Base-by-base conservation (phyloP, 495 filamentous ascomycete species). In the Xylaria acuta region DNA sequence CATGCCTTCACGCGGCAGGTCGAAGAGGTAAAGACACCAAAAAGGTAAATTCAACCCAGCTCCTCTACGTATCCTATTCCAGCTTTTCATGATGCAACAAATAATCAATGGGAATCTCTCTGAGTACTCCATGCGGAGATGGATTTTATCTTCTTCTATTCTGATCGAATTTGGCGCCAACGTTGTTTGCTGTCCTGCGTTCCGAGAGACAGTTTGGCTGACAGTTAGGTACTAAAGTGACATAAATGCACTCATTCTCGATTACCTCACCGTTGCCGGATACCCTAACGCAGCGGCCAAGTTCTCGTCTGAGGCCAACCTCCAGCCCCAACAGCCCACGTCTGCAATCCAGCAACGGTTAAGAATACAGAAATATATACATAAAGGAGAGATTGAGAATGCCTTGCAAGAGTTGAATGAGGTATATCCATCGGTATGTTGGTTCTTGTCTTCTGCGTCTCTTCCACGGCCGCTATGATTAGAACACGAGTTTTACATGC, bases 41-140 rank as follows among this genome's bases (percentile, higher is more conserved):
- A 98, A 83, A 92, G 90, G 96, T 98, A 91, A 85, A 93, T 86
- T 53, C 32, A 54, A 51, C 41, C 72, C 75, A 75, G 80, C 65
- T 30, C n/a, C 32, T 25, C 58, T 59, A 64, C 30, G 34, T 38
- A 22, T 51, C 74, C 69, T 75, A 22, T 27, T 20, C 20, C 6
- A 16, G 73, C 75, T 73, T 82, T 73, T 80, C 63, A 95, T 96
- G 94, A 98, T 98, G 96, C 64, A 88, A 87, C 79, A 81, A 84
- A 85, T 86, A 85, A 90, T 95, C 95, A 95, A 95, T 98, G 96
- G 96, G 97, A 99, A 99, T 99, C 96, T 99, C 96, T 99, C 96
- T 90, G 92, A 99, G 84, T 92, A 86, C 80, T 85, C 75, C 79
- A 84, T 98, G 96, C 90, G 90, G 96, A 98, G 92, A 95, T 91